Evolutionary conservation across 139 green algal species (phyloP), one percentile per base, ranked within the genome.

Genomic region (Yamagishiella unicocca): DNA sequence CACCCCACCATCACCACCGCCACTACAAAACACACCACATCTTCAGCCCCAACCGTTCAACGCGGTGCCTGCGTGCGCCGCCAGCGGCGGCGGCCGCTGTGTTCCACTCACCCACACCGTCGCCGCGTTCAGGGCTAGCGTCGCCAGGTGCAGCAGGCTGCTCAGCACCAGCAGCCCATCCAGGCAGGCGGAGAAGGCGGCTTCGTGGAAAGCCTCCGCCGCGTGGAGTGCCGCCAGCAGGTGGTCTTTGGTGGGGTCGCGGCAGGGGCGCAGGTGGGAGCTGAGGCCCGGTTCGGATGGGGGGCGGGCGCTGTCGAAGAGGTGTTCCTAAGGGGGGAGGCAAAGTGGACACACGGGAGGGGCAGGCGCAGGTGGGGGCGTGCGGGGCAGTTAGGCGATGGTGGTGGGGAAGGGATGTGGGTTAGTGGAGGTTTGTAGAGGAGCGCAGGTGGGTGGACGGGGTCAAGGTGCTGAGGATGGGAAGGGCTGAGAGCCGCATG

Each of bases 221-320:
- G 45, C 31, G 33, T 87, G 64, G 10, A 87, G 81, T 3, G 33
- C 0, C 0, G 64, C 64, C 10, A 87, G 81, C 22, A 87, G 33
- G 45, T 79, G 43, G 66, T 87, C 81, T 14, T 50, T 87, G 42
- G 33, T 29, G 9, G 81, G 81, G 64, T 87, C 66, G 22, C 81
- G 81, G 33, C 33, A 50, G 33, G 81, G 81, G 38, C 81, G 81
- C 64, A 85, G 61, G 29, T 85, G 61, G 12, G 79, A 14, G n/a
- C 42, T 45, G 31, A 85, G 29, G 4, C 22, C 29, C 35, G 61
- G 40, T 19, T 85, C 61, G 5, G 79, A 85, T 61, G 73, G 38
- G 27, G 77, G 35, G 0, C 77, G 38, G 27, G 38, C 58, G n/a
- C 6, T 58, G 38, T 73, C 77, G 27, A 84, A 58, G 37, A 84